Percentiles rank a stretch among this genome's conserved stretches.
Evolutionary conservation across 306 rosid genomes (phyloP).

Genomic region (Lablab purpureus): DNA sequence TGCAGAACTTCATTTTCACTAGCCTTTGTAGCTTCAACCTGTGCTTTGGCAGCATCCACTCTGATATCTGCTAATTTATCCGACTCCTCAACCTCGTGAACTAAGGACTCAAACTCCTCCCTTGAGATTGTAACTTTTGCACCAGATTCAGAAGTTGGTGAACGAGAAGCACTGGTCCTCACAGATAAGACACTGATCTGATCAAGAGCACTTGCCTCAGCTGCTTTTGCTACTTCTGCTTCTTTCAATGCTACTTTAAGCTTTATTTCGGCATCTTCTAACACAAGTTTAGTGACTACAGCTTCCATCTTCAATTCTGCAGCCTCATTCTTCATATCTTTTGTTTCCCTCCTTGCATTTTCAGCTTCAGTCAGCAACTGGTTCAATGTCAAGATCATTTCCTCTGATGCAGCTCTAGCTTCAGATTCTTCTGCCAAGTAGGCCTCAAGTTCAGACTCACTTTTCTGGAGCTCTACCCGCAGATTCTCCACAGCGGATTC

Average conservation of each 20-base stretch:
- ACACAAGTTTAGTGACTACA: constrained; percentile 60
- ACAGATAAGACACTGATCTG: constrained; percentile 74
- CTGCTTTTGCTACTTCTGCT: constrained; percentile 80
- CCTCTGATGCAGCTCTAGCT: constrained; percentile 63
- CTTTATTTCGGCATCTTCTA: constrained; percentile 69
- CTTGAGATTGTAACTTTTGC: constrained; percentile 72
- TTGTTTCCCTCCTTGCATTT: constrained; percentile 59
- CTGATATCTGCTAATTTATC: constrained; percentile 74
- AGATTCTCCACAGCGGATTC: constrained; percentile 68
- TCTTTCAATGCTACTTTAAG: constrained; percentile 67
- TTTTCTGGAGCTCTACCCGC: constrained; percentile 63
- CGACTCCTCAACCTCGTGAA: constrained; percentile 74
- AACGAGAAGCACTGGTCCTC: constrained; percentile 65
- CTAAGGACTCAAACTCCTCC: constrained; percentile 75
- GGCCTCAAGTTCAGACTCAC: constrained; percentile 64
- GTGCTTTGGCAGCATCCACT: constrained; percentile 84
- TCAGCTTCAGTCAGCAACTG: constrained; percentile 62
- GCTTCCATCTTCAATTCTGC: constrained; percentile 68
- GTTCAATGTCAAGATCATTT: constrained; percentile 61
- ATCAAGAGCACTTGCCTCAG: constrained; percentile 71
- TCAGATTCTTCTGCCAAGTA: constrained; percentile 67
- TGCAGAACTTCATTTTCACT: constrained; percentile 74
- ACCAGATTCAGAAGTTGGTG: constrained; percentile 72
- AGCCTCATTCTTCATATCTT: constrained; percentile 67
- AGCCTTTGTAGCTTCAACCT: constrained; percentile 83